Evolutionary conservation across 2,329 filamentous ascomycete species (phyloP).

Genomic region (Chalaropsis ovoidea): DNA sequence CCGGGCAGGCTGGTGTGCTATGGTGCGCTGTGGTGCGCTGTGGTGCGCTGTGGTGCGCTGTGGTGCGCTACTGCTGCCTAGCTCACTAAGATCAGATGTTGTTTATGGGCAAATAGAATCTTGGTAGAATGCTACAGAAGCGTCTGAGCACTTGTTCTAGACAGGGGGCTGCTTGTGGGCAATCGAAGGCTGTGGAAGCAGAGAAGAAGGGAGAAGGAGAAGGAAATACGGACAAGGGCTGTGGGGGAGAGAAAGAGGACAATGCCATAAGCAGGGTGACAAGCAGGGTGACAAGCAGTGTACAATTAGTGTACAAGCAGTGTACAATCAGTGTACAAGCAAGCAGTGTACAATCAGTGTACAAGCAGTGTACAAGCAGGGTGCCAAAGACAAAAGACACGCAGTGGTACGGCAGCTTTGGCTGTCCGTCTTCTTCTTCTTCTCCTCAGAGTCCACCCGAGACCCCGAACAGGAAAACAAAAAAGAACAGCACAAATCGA

Average conservation of each 20-base stretch:
- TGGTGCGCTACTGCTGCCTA: not conserved
- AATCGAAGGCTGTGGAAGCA: not conserved
- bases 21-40: too few relatives aligned
- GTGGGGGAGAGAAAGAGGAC: not conserved
- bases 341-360: too few relatives aligned
- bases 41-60: too few relatives aligned
- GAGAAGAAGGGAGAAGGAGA: not conserved
- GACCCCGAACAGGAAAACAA: not conserved
- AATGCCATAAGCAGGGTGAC: too few relatives aligned
- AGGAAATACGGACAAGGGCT: not conserved
- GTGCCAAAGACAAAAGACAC: too few relatives aligned
- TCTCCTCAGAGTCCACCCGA: not conserved
- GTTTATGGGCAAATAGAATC: not conserved
- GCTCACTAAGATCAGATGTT: constrained; percentile 3
- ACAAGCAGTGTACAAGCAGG: too few relatives aligned
- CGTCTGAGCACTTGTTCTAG: constrained; percentile 7
- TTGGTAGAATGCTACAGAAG: constrained; percentile 13
- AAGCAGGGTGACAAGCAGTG: too few relatives aligned
- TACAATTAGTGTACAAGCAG: too few relatives aligned
- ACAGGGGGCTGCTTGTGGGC: not conserved
- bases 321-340: too few relatives aligned
- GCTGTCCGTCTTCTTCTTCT: too few relatives aligned
- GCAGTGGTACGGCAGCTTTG: too few relatives aligned
- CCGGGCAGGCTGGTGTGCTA: not conserved
- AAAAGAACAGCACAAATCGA: not conserved